A percentile compares a stretch with the other conserved stretches of the same genome.
Evolutionary conservation across 345 rosid species (phyloP).

Genomic region (Raphanus raphanistrum): DNA sequence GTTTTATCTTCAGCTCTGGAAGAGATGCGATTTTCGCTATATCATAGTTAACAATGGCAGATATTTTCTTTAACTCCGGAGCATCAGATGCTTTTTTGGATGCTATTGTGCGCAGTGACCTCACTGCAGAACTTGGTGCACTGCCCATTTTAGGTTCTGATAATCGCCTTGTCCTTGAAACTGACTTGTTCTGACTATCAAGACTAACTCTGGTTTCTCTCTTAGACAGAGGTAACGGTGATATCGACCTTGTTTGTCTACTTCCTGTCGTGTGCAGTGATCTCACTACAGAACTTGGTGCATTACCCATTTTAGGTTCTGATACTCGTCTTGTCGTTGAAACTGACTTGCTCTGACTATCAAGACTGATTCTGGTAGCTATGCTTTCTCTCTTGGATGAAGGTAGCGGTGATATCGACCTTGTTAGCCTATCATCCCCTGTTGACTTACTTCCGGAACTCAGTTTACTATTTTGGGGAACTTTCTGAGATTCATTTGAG

Average conservation of each 20-base stretch:
- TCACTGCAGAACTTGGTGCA: constrained; percentile 47
- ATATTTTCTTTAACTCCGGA: constrained; percentile 68
- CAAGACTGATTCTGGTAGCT: constrained; percentile 47
- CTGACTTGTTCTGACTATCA: constrained; percentile 51
- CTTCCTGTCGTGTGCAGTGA: constrained; percentile 38
- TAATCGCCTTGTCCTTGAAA: constrained; percentile 71
- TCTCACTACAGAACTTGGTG: neutral
- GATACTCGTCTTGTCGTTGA: constrained; percentile 77
- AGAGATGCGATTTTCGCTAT: constrained; percentile 75
- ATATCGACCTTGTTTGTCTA: constrained; percentile 56
- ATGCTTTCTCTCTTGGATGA: constrained; percentile 52
- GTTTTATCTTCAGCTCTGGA: constrained; percentile 69
- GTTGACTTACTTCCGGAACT: constrained; percentile 51
- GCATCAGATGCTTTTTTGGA: constrained; percentile 46
- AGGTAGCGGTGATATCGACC: constrained; percentile 61
- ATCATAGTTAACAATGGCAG: constrained; percentile 81
- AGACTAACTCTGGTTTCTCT: constrained; percentile 50
- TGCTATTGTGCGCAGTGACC: constrained; percentile 46
- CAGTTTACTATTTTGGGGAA: constrained; percentile 56
- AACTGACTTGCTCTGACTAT: constrained; percentile 50
- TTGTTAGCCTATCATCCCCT: constrained; percentile 55
- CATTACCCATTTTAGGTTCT: constrained; percentile 56
- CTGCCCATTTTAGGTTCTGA: constrained; percentile 70
- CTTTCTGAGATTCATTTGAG: constrained; percentile 51
- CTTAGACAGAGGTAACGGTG: constrained; percentile 64